A percentile compares a stretch with the other conserved stretches of the same genome.
These are phyloP conservation scores for Cytospora paraplurivora DNA, from an alignment of 2,329 filamentous ascomycete species.

Conservation along the genomic window DNA sequence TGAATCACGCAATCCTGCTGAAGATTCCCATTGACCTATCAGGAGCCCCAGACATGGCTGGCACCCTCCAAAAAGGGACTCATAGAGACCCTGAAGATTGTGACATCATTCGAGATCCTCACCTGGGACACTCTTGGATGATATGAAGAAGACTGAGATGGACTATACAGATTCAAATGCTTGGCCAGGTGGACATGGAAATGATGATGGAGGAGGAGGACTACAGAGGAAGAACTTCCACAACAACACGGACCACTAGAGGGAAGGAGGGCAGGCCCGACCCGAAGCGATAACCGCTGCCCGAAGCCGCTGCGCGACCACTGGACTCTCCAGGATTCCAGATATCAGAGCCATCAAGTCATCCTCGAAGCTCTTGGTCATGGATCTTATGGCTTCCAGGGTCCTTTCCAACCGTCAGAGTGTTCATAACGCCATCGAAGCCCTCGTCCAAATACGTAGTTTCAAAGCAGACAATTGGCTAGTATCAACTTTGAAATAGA, in stretches of 20 bases:
- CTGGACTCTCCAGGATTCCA: neutral
- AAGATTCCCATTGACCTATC: constrained; percentile 24
- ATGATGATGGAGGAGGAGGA: neutral
- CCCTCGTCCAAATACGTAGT: neutral
- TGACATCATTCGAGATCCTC: constrained; percentile 21
- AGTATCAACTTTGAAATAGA: neutral
- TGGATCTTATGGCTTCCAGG: too few species aligned
- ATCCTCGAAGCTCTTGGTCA: too few species aligned
- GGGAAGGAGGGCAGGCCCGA: neutral
- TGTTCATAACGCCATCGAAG: neutral
- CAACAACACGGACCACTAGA: neutral
- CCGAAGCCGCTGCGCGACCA: neutral
- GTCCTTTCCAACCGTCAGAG: neutral
- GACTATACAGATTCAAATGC: neutral
- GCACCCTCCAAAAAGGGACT: constrained; percentile 4
- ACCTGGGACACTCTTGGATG: neutral
- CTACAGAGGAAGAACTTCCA: neutral
- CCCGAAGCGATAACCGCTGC: neutral
- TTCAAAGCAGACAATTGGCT: neutral
- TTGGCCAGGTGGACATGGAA: neutral
- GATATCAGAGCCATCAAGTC: neutral
- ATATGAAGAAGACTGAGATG: neutral
- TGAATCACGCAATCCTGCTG: constrained; percentile 22
- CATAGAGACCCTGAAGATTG: neutral
- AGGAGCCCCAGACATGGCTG: neutral